Percentiles rank a stretch among this genome's conserved stretches.
Conservation (phyloP, 352 stramenopile species). For the Peronospora belbahrii region DNA sequence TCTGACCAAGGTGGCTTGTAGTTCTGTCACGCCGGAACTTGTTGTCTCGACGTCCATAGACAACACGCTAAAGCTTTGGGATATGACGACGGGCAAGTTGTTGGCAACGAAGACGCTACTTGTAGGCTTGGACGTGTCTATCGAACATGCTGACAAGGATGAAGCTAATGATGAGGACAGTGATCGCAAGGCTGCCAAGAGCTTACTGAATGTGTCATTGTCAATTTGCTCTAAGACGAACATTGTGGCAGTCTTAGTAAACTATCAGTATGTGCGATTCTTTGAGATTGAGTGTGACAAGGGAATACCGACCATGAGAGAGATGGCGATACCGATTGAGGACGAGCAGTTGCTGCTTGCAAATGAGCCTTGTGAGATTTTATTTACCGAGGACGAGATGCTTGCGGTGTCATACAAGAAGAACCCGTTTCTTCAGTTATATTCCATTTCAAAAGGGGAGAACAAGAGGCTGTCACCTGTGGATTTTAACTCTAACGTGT, state of each 20-base stretch:
- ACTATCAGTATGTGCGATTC: conserved; percentile 40
- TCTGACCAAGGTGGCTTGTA: conserved; percentile 52
- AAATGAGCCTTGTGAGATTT: conserved; percentile 39
- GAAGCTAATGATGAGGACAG: conserved; percentile 14
- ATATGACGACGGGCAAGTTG: conserved; percentile 39
- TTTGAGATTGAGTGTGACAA: conserved; percentile 41
- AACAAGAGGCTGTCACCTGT: conserved; percentile 14
- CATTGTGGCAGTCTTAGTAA: conserved; percentile 47
- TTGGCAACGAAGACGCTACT: conserved; percentile 49
- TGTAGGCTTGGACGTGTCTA: conserved; percentile 17
- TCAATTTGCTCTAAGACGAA: conserved; percentile 49
- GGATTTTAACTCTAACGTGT: conserved; percentile 15
- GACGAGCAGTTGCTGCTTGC: conserved; percentile 29
- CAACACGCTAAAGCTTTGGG: conserved; percentile 78
- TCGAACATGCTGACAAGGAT: conserved; percentile 21
- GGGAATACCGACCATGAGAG: conserved; percentile 15
- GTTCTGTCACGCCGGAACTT: conserved; percentile 35
- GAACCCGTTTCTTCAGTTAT: conserved; percentile 53
- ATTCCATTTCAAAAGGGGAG: conserved; percentile 30
- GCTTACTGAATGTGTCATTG: conserved; percentile 48
- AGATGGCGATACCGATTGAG: conserved; percentile 19
- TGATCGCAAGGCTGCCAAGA: conserved; percentile 29
- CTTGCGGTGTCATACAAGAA: conserved; percentile 57
- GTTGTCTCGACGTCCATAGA: conserved; percentile 72
- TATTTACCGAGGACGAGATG: conserved; percentile 38